Conservation (phyloP, 2,329 filamentous ascomycete genomes). For the Furcasterigmium furcatum region DNA sequence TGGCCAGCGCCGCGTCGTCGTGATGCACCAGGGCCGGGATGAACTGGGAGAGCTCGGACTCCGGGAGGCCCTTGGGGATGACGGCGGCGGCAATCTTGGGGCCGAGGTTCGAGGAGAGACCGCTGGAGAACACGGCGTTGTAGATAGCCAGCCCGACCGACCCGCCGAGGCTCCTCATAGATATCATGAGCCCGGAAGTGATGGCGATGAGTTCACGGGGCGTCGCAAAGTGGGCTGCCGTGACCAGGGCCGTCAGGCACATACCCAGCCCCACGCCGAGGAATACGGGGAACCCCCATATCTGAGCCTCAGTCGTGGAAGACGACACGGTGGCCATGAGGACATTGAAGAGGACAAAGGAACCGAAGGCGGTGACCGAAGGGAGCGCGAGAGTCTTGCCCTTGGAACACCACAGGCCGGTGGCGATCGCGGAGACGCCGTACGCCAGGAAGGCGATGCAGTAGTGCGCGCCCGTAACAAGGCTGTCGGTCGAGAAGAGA, state of each 20-base stretch:
- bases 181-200: constrained; percentile 32
- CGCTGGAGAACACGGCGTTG: constrained; percentile 24
- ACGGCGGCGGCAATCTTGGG: constrained; percentile 27
- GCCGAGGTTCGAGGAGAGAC: constrained; percentile 19
- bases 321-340: constrained; percentile 30
- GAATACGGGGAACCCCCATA: constrained; percentile 33
- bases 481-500: constrained; percentile 29
- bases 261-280: constrained; percentile 30
- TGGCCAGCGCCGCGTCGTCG: constrained; percentile 18
- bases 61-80: constrained; percentile 21
- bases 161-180: constrained; percentile 31
- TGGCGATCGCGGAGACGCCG: constrained; percentile 22
- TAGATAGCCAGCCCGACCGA: constrained; percentile 33
- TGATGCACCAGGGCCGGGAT: constrained; percentile 20
- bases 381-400: constrained; percentile 21
- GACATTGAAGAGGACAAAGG: constrained; percentile 26
- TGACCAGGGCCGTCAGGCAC: constrained; percentile 27
- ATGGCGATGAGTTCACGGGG: constrained; percentile 32
- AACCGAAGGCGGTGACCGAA: constrained; percentile 19
- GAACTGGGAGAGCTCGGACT: constrained; percentile 16
- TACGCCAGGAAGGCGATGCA: constrained; percentile 26
- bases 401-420: constrained; percentile 25
- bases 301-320: constrained; percentile 12
- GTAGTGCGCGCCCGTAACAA: constrained; percentile 27
- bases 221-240: constrained; percentile 32